phyloP scores from a whole-genome alignment of 495 filamentous ascomycete species.

The Bryoglossum gracile region DNA sequence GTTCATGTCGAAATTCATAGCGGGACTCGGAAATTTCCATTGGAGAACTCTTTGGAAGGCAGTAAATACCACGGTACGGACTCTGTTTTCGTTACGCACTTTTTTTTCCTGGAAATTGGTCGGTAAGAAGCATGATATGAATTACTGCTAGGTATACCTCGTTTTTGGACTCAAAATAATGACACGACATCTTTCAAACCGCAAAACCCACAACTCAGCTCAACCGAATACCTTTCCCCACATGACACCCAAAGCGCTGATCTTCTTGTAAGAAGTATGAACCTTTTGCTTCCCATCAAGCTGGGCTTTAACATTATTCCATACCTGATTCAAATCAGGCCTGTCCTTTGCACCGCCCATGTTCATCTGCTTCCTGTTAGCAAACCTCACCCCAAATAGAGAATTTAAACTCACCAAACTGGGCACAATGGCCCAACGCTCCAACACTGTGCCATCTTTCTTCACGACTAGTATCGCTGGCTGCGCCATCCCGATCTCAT shows the following conservation, averaged over 20 bases:
- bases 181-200: too few species aligned
- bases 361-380: constrained; percentile 3
- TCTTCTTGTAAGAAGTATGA: constrained; percentile 3
- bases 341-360: constrained; percentile 22
- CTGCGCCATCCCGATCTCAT: constrained; percentile 24
- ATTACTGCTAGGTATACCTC: too few species aligned
- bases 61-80: too few species aligned
- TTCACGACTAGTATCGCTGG: constrained; percentile 19
- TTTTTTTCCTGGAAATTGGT: too few species aligned
- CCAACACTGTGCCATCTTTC: constrained; percentile 7
- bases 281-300: constrained; percentile 15
- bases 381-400: neutral
- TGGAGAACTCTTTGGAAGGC: too few species aligned
- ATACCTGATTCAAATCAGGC: constrained; percentile 17
- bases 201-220: too few species aligned
- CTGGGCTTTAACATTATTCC: constrained; percentile 20
- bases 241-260: neutral
- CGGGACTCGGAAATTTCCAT: too few species aligned
- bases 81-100: too few species aligned
- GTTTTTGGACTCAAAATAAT: too few species aligned
- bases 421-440: constrained; percentile 23
- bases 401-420: neutral
- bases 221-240: neutral
- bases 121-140: too few species aligned
- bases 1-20: too few species aligned